Evolutionary conservation across 163 green algal species (phyloP), one percentile per base, ranked within the genome.

Genomic region (Chlamydomonas reinhardtii): DNA sequence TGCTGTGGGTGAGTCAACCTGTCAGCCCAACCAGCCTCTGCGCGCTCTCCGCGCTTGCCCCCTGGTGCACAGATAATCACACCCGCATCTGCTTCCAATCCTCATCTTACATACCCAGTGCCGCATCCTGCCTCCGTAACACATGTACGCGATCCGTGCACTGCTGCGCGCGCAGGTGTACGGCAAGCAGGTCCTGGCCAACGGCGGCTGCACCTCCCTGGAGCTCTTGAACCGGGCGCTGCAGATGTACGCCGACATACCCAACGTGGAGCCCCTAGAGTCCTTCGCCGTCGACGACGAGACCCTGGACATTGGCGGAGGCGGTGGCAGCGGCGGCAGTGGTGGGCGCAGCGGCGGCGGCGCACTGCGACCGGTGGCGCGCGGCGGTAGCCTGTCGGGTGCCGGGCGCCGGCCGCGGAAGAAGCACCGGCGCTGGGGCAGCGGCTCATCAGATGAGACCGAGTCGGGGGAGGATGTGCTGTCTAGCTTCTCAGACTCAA

Each of bases 171-270:
- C 27, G 5, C 27, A 39, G 66, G 66, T 73, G 66, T 73, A 73
- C 66, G 66, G 66, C 66, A 73, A 73, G 31, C 66, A 73, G 66
- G 66, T 73, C 15, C 66, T 73, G 31, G 66, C 66, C 66, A 73
- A 73, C 15, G 66, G 16, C 66, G 66, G 66, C n/a, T 39, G 31
- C 16, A 73, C 66, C 66, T 73, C 66, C 22, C 16, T 73, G 31
- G 66, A 73, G 31, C 19, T 43, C 31, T 73, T 73, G 3, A 16
- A 73, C 66, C 66, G 66, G 15, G 66, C 66, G 29, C 9, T 39
- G 12, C 2, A 73, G 66, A 25, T 73, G 2, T 73, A 73, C 29
- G 15, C 15, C 16, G 19, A 14, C 31, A 27, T 73, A 8, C 19
- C 31, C 15, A 24, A 73, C 66, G 66, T 39, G 66, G 66, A 73